These are phyloP conservation scores for Emergomyces africanus DNA, from an alignment of 2,329 filamentous ascomycete species.

Conservation along the genomic window DNA sequence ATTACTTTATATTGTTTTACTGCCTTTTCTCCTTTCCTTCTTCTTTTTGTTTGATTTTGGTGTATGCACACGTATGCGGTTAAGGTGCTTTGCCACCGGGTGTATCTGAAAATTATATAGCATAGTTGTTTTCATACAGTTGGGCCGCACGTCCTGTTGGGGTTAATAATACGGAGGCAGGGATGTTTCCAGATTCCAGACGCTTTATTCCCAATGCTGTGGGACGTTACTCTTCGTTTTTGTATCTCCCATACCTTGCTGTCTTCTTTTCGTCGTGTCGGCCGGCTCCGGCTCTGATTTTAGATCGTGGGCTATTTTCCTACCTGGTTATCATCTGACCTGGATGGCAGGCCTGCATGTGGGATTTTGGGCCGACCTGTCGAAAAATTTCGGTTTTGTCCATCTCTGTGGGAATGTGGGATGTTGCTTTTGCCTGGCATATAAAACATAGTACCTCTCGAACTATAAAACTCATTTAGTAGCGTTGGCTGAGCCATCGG, in stretches of 20 bases:
- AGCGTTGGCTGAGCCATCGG: too few species aligned
- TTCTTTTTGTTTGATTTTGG: not conserved
- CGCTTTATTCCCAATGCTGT: not conserved
- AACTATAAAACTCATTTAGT: not conserved
- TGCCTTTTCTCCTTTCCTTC: not conserved
- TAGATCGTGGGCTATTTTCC: not conserved
- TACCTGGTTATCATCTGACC: not conserved
- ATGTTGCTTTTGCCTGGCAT: not conserved
- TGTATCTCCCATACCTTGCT: not conserved
- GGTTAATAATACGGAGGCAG: not conserved
- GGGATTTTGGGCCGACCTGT: not conserved
- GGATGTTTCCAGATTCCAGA: not conserved
- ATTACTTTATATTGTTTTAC: not conserved
- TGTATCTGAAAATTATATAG: too few species aligned
- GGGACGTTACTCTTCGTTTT: not conserved
- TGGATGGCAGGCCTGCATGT: not conserved
- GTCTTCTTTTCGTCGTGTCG: not conserved
- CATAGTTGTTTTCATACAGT: too few species aligned
- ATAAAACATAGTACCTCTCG: not conserved
- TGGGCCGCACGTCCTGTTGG: not conserved
- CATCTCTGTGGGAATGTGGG: not conserved
- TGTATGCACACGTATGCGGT: not conserved
- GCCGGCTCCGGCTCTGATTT: not conserved
- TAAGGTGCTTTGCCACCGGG: too few species aligned
- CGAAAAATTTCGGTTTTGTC: not conserved